Conservation (phyloP, 768 basidiomycete species). For the Jaapia argillacea region DNA sequence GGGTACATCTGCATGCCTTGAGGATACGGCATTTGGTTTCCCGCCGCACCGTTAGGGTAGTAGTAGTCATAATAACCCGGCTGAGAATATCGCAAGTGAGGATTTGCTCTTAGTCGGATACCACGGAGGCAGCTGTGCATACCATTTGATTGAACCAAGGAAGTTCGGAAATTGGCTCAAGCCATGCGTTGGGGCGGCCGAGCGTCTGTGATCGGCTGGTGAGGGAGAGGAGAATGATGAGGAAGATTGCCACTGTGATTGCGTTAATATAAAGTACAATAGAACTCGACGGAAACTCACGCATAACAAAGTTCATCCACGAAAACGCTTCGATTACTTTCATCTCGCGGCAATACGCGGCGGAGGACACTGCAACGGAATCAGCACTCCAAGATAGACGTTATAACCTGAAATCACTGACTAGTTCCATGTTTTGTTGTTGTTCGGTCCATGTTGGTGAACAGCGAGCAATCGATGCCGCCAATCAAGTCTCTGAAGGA, state of each 20-base stretch:
- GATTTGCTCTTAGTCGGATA: no score
- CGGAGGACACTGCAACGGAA: slow-evolving; percentile 35
- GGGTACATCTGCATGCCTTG: no score
- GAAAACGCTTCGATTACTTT: slow-evolving; percentile 72
- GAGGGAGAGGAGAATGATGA: slow-evolving; percentile 47
- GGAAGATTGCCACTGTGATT: slow-evolving; percentile 32
- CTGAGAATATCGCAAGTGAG: no score
- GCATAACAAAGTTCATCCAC: slow-evolving; percentile 56
- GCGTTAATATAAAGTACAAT: not conserved
- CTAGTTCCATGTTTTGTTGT: slow-evolving; percentile 45
- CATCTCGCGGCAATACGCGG: slow-evolving; percentile 67
- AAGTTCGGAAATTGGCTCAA: slow-evolving; percentile 49
- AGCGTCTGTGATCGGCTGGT: slow-evolving; percentile 43
- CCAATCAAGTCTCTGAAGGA: slow-evolving; percentile 59
- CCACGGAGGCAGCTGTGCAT: no score
- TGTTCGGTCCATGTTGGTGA: slow-evolving; percentile 26
- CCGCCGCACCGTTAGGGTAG: no score
- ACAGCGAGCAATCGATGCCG: slow-evolving; percentile 46
- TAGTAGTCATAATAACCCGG: no score
- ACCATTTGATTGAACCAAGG: slow-evolving; percentile 71
- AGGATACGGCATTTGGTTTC: no score
- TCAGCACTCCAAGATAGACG: slow-evolving; percentile 6
- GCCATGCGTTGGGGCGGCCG: slow-evolving; percentile 46
- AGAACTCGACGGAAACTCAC: slow-evolving; percentile 14
- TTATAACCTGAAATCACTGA: slow-evolving; percentile 21